Evolutionary conservation across 73 alveolate genomes (phyloP).

Genomic region (Paramecium caudatum): DNA sequence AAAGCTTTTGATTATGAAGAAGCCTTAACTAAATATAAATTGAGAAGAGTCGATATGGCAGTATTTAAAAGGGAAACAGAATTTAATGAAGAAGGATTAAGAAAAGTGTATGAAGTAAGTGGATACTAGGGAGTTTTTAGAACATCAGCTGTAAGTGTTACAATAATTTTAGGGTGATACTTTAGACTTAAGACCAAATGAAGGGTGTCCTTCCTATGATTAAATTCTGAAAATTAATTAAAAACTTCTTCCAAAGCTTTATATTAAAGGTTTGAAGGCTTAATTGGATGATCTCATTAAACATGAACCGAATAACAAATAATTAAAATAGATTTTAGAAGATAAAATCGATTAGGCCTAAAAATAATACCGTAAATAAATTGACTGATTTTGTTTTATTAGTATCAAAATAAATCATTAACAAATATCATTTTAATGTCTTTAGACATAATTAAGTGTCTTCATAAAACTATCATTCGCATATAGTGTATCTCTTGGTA

Average conservation of each 20-base stretch:
- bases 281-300: conserved; percentile 5
- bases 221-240: conserved; percentile 74
- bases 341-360: neutral
- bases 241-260: conserved; percentile 14
- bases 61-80: conserved; percentile 90
- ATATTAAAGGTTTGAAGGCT: conserved; percentile 62
- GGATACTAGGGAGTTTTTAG: conserved; percentile 85
- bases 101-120: conserved; percentile 87
- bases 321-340: conserved; percentile 10
- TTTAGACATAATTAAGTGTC: conserved; percentile 40
- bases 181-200: conserved; percentile 92
- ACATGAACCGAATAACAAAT: conserved; percentile 25
- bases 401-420: conserved; percentile 20
- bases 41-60: conserved; percentile 84
- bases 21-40: conserved; percentile 80
- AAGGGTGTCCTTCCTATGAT: conserved; percentile 87
- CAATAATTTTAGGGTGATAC: conserved; percentile 80
- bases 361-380: neutral
- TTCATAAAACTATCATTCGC: conserved; percentile 59
- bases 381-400: conserved; percentile 6
- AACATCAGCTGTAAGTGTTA: conserved; percentile 67
- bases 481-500: conserved; percentile 60
- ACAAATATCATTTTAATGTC: conserved; percentile 34
- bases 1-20: conserved; percentile 84
- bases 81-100: conserved; percentile 81